Percentiles rank a stretch among this genome's conserved stretches.
These are phyloP conservation scores for Mycena galopus DNA, from an alignment of 768 basidiomycete genomes.

Conservation along the genomic window DNA sequence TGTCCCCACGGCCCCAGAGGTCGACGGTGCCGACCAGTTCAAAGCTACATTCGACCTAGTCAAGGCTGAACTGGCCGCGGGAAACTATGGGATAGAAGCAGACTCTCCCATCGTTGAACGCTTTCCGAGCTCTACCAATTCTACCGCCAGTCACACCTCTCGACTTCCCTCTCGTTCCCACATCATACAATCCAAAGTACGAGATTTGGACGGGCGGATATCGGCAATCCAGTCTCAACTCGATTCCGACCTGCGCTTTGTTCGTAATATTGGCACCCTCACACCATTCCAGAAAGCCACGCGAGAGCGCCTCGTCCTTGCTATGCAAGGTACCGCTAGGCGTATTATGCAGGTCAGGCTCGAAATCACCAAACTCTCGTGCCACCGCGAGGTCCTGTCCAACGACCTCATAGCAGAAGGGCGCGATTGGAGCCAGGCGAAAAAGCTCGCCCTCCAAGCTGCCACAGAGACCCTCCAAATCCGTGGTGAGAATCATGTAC, in stretches of 20 bases:
- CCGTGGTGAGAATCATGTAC: constrained; percentile 50
- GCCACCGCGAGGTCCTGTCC: constrained; percentile 81
- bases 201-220: constrained; percentile 73
- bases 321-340: constrained; percentile 73
- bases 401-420: constrained; percentile 83
- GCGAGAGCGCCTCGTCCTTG: constrained; percentile 76
- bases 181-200: constrained; percentile 71
- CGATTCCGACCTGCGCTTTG: constrained; percentile 75
- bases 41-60: constrained; percentile 89
- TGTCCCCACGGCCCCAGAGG: constrained; percentile 64
- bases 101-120: constrained; percentile 37
- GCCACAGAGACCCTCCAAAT: constrained; percentile 76
- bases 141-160: constrained; percentile 44
- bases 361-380: constrained; percentile 78
- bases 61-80: constrained; percentile 84
- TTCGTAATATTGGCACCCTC: constrained; percentile 86
- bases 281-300: constrained; percentile 91
- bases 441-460: constrained; percentile 78
- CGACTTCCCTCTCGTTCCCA: constrained; percentile 66
- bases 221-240: constrained; percentile 67
- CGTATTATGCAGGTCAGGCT: constrained; percentile 77
- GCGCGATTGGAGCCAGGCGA: constrained; percentile 73
- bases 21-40: constrained; percentile 75
- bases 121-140: constrained; percentile 32
- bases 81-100: constrained; percentile 47